Conservation (phyloP, 2,329 filamentous ascomycete species). For the Aschersonia sp. region DNA sequence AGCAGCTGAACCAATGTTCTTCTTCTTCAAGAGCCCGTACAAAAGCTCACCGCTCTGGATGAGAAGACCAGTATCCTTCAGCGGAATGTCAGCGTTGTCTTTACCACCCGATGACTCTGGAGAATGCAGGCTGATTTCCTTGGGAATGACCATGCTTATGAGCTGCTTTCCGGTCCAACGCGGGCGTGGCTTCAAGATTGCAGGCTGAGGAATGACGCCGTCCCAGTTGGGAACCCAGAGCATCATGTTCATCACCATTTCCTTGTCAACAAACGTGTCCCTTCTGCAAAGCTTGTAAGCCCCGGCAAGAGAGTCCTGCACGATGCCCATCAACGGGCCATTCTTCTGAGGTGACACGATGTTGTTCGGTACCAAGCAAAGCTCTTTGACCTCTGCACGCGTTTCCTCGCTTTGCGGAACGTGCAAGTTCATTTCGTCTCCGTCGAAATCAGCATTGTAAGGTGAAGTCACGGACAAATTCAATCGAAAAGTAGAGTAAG, state of each 20-base stretch:
- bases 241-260: conserved; percentile 91
- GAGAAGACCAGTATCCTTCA: conserved; percentile 64
- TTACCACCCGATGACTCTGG: conserved; percentile 29
- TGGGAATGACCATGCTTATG: conserved; percentile 81
- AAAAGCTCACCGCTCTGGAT: conserved; percentile 81
- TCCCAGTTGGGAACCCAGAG: conserved; percentile 98
- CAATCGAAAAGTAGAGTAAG: conserved; percentile 94
- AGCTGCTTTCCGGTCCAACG: conserved; percentile 98
- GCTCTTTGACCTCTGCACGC: conserved; percentile 80
- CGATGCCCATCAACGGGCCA: conserved; percentile 96
- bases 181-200: conserved; percentile 84
- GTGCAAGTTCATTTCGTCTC: conserved; percentile 99
- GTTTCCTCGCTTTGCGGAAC: conserved; percentile 97
- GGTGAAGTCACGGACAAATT: conserved; percentile 96
- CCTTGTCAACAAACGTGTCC: conserved; percentile 80
- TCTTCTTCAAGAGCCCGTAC: conserved; percentile 86
- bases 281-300: conserved; percentile 93
- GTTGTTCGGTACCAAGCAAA: conserved; percentile 96
- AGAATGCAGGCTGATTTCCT: conserved; percentile 66
- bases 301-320: conserved; percentile 92
- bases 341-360: conserved; percentile 98
- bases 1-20: conserved; percentile 77
- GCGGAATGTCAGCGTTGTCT: conserved; percentile 42
- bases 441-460: conserved; percentile 99
- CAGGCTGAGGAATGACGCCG: conserved; percentile 79